phyloP scores from a whole-genome alignment of 2,329 filamentous ascomycete species.

The Fusarium sp. region DNA sequence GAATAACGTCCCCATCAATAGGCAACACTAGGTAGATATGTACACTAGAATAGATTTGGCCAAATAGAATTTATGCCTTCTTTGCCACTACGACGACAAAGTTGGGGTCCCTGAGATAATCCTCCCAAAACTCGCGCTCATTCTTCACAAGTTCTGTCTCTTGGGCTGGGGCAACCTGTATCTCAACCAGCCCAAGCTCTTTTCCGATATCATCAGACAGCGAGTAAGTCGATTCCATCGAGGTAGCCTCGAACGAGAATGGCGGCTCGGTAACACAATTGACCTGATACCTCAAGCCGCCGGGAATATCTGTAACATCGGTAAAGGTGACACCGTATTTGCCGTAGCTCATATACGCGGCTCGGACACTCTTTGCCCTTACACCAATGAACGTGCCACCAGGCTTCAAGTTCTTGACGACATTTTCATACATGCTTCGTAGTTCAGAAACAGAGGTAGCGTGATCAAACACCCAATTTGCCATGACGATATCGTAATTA shows the following conservation, averaged over 20 bases:
- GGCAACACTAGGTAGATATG: too few species aligned
- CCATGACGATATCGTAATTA: not conserved
- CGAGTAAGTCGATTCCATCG: not conserved
- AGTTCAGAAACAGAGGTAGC: not conserved
- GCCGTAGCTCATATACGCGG: not conserved
- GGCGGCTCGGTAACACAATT: not conserved
- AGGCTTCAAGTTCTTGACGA: not conserved
- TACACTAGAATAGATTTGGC: too few species aligned
- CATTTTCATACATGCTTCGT: slow-evolving; percentile 10
- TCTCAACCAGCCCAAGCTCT: not conserved
- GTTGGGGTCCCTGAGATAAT: not conserved
- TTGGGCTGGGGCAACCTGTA: not conserved
- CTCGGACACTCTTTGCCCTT: not conserved
- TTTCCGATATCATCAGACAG: not conserved
- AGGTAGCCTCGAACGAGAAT: not conserved
- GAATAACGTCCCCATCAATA: too few species aligned
- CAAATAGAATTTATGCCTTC: not conserved
- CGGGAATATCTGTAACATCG: not conserved
- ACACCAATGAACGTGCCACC: not conserved
- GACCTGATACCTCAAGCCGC: not conserved
- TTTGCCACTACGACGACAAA: not conserved
- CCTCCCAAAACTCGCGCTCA: not conserved
- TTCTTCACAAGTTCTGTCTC: not conserved
- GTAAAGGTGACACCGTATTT: slow-evolving; percentile 1
- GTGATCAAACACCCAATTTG: slow-evolving; percentile 11